A percentile compares a stretch with the other conserved stretches of the same genome.
phyloP scores from a whole-genome alignment of 2,329 filamentous ascomycete genomes.

The Claviceps africana region DNA sequence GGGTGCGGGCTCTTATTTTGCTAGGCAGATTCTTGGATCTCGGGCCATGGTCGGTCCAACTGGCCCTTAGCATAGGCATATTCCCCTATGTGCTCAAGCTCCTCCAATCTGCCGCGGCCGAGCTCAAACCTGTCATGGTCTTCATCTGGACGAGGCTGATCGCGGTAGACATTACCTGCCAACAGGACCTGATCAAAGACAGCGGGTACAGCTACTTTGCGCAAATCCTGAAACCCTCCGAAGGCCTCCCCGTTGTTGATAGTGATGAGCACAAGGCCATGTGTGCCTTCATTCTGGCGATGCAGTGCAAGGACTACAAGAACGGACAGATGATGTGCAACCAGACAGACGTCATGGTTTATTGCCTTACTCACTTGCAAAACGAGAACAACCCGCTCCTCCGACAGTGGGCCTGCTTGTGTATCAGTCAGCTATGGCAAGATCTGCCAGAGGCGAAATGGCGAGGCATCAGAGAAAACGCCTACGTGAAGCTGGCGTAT shows the following conservation, averaged over 20 bases:
- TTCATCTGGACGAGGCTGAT: constrained; percentile 97
- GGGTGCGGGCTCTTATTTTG: constrained; percentile 78
- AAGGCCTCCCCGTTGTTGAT: constrained; percentile 73
- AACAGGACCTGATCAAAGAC: constrained; percentile 88
- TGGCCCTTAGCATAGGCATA: constrained; percentile 93
- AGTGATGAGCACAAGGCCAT: constrained; percentile 93
- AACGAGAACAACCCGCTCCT: constrained; percentile 81
- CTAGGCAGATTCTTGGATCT: constrained; percentile 88
- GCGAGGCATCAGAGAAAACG: constrained; percentile 80
- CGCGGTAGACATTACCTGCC: constrained; percentile 86
- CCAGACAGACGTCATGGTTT: constrained; percentile 77
- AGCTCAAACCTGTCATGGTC: constrained; percentile 96
- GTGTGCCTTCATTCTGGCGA: constrained; percentile 95
- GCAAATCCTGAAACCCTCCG: constrained; percentile 72
- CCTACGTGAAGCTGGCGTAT: constrained; percentile 65
- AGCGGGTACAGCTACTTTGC: constrained; percentile 97
- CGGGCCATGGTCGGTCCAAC: constrained; percentile 95
- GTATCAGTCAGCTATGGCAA: constrained; percentile 87
- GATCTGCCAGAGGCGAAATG: constrained; percentile 89
- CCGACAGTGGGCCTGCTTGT: constrained; percentile 90
- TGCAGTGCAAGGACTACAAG: constrained; percentile 90
- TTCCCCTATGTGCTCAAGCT: constrained; percentile 98
- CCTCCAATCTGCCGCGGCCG: constrained; percentile 82
- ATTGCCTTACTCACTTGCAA: constrained; percentile 68
- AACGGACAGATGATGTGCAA: constrained; percentile 87